phyloP scores from a whole-genome alignment of 2,329 filamentous ascomycete species.

The Endoconidiophora polonica region DNA sequence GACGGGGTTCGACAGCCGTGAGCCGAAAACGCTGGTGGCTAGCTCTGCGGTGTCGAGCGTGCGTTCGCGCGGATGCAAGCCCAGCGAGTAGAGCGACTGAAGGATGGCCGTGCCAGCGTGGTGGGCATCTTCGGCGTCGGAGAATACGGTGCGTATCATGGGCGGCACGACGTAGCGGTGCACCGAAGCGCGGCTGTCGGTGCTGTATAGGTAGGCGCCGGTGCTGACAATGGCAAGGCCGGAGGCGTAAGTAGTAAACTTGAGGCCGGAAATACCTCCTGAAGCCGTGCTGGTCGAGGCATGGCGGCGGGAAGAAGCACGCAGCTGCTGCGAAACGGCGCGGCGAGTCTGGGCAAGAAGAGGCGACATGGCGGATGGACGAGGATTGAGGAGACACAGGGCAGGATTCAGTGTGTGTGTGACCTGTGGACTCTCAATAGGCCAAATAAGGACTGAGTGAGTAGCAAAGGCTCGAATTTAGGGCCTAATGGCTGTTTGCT shows the following conservation, averaged over 20 bases:
- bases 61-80: conserved; percentile 70
- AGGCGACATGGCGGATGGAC: conserved; percentile 13
- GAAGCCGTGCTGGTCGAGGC: conserved; percentile 19
- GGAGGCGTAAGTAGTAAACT: conserved; percentile 25
- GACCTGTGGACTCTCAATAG: background rate
- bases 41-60: conserved; percentile 25
- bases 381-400: background rate
- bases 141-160: conserved; percentile 45
- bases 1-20: conserved; percentile 66
- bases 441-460: background rate
- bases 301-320: conserved; percentile 18
- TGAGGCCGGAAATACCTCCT: conserved; percentile 19
- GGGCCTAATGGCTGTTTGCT: conserved; percentile 7
- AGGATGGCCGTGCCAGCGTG: conserved; percentile 56
- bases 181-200: conserved; percentile 54
- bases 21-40: conserved; percentile 50
- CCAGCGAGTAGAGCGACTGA: conserved; percentile 54
- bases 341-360: conserved; percentile 12
- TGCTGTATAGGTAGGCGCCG: conserved; percentile 49
- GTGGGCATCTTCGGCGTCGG: conserved; percentile 85
- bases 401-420: background rate
- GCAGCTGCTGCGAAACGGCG: conserved; percentile 8
- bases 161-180: conserved; percentile 54
- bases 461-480: conserved; percentile 1
- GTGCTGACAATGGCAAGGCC: conserved; percentile 26